phyloP scores from a whole-genome alignment of 176 grass and related monocot species.

The Luzula sylvatica region DNA sequence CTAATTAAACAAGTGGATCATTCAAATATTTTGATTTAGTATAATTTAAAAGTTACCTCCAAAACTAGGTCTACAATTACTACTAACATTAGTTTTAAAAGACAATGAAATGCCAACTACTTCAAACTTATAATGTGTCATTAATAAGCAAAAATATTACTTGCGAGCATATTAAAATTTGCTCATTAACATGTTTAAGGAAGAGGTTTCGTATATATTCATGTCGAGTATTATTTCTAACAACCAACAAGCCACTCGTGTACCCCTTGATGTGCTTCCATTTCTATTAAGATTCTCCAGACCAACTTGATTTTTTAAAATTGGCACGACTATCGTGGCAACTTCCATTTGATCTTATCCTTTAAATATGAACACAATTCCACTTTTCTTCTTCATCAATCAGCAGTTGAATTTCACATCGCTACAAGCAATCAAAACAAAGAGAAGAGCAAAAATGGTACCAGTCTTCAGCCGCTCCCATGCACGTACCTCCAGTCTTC shows the following conservation, averaged over 20 bases:
- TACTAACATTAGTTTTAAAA: background rate
- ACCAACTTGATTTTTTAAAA: background rate
- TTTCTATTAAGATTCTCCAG: background rate
- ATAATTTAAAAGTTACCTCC: too few relatives aligned
- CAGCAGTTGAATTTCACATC: background rate
- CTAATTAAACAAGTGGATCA: conserved; percentile 5
- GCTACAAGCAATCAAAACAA: too few relatives aligned
- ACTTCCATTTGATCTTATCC: background rate
- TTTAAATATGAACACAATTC: background rate
- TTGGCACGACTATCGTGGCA: background rate
- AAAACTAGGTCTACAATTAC: background rate
- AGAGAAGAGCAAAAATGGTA: background rate
- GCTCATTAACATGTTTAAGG: background rate
- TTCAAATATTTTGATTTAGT: background rate
- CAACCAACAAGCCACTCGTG: conserved; percentile 17
- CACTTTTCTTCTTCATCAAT: background rate
- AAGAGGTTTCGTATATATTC: background rate
- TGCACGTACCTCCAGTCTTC: conserved; percentile 9
- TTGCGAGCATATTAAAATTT: background rate
- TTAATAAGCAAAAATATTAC: too few relatives aligned
- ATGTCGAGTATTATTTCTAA: background rate
- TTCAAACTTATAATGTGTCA: too few relatives aligned
- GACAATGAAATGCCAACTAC: too few relatives aligned
- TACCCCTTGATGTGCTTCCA: background rate
- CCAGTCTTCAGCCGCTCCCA: conserved; percentile 12